Base-by-base conservation (phyloP, 1,284 basidiomycete genomes). In the Inonotus hispidus region DNA sequence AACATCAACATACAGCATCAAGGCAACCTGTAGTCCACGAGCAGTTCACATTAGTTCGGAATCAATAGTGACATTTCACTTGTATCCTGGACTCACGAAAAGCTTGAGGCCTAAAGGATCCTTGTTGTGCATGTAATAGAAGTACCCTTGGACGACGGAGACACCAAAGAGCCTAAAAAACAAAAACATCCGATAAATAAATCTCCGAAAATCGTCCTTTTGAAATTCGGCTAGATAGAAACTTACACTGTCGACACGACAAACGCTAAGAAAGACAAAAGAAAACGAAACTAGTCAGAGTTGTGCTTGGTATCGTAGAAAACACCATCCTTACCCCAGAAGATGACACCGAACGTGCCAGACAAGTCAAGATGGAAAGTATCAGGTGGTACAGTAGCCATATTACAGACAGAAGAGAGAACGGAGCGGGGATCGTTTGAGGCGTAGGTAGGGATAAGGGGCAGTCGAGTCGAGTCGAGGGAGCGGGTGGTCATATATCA, bases 121-220 rank as follows among this genome's bases (percentile, higher is more conserved):
- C 37, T 59, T 53, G 43, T 59, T 63, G 41, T 63, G 50, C 56
- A 47, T 56, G 32, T 45, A 63, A 29, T 63, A 63, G 25, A 59
- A 57, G 45, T 63, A 63, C 8, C 57, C 61, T 50, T 63, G 61
- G 11, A 63, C 61, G 41, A 63, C 38, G 13, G 58, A 57, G n/a
- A 58, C 46, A 29, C 61, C 61, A 32, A 63, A 63, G 29, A 63
- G 56, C 3, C 61, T 63, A 43, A 2, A 6, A n/a, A 39, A 13
- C 19, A 13, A 50, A 43, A 21, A n/a, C n/a, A n/a, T n/a, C n/a
- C n/a, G n/a, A n/a, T n/a, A n/a, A n/a, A n/a, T n/a, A n/a, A n/a
- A n/a, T n/a, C n/a, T n/a, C n/a, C n/a, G n/a, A n/a, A n/a, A n/a
- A n/a, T n/a, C n/a, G n/a, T n/a, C n/a, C n/a, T 32, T 32, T 32